These are phyloP conservation scores for Allium cepa DNA, from an alignment of 106 monocot genomes.

Conservation along the genomic window DNA sequence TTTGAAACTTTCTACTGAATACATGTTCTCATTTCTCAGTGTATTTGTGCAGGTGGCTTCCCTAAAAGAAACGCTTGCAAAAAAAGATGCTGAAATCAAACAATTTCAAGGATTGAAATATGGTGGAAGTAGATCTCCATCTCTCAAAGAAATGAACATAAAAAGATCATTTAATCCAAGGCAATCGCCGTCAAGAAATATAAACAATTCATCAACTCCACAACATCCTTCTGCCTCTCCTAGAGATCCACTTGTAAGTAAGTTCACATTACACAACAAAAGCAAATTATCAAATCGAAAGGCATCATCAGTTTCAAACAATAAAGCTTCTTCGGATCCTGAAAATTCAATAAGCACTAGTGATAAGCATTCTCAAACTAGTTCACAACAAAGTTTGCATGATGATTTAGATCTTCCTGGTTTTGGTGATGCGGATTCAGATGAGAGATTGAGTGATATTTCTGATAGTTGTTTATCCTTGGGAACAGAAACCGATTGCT, in stretches of 20 bases:
- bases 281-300: conserved; percentile 13
- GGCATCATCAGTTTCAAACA: background rate
- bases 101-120: conserved; percentile 54
- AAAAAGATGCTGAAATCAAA: conserved; percentile 84
- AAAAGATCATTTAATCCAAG: no score
- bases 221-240: conserved; percentile 36
- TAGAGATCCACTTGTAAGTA: conserved; percentile 14
- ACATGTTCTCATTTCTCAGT: no score
- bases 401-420: conserved; percentile 34
- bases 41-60: conserved; percentile 19
- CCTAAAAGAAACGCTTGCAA: conserved; percentile 68
- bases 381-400: conserved; percentile 28
- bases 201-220: conserved; percentile 18
- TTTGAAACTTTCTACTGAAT: no score
- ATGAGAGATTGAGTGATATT: conserved; percentile 63
- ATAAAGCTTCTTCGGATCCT: conserved; percentile 32
- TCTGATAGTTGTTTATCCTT: conserved; percentile 60
- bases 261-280: conserved; percentile 7
- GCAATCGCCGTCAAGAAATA: background rate
- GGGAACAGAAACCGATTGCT: conserved; percentile 62
- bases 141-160: no score
- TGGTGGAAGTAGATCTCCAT: conserved; percentile 25
- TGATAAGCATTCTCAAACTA: conserved; percentile 43
- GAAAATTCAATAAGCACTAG: conserved; percentile 35
- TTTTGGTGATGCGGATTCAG: conserved; percentile 52